Base-by-base conservation (phyloP, 768 basidiomycete species). In the Collybia sp. region DNA sequence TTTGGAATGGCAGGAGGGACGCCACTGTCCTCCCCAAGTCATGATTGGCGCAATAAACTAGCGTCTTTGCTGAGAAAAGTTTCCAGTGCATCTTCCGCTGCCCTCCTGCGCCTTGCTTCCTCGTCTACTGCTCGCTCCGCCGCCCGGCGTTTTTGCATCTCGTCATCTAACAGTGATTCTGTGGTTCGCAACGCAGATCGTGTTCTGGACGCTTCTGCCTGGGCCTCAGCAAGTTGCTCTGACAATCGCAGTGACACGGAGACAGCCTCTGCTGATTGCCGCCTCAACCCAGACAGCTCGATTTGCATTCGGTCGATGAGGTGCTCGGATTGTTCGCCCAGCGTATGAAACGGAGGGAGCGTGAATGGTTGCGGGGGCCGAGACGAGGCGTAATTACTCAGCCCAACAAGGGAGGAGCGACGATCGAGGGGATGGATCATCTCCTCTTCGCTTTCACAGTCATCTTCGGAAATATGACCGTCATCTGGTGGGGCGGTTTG, bases 371-470 rank as follows among this genome's bases (percentile, higher is more conserved):
- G 62, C 11, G 60, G 51, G 9, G 62, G 52, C 44, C 50, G 54
- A 25, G 56, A 58, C 30, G 61, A 53, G 6, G 60, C 50, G 44
- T 64, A 71, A 19, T 64, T 55, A 36, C 69, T 68, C 12, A 72
- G 54, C 45, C 71, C 64, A 30, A 62, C 58, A 34, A 66, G 47
- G 38, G 73, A 67, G 44, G 64, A 62, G 31, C 73, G 67, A 47
- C 72, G 71, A 47, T 69, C 64, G 52, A 74, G 68, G 17, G 74
- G 73, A 40, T 70, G 63, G 20, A 68, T 55, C 59, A 76, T 64
- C 38, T 83, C 84, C 47, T 86, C 85, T 56, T 86, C 84, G 56
- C 84, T 88, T 60, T 85, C 82, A 50, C 69, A 82, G 25, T 79
- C 76, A 51, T 73, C 77, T 42, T 78, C 79, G n/a, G 71, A 68